Conservation (phyloP, 495 filamentous ascomycete species). For the Aspergillus coremiiformis region DNA sequence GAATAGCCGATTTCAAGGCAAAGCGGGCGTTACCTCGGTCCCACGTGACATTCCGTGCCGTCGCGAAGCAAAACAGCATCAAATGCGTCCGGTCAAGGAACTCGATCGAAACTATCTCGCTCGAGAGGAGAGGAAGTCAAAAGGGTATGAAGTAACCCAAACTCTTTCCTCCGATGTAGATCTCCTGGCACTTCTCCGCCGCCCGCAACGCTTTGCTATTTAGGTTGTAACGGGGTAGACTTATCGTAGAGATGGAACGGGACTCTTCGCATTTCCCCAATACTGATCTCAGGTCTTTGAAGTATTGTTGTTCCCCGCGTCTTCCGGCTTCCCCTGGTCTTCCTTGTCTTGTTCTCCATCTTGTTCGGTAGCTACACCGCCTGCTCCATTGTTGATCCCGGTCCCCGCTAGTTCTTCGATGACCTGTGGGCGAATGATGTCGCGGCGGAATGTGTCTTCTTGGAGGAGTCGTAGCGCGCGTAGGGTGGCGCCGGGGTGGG, state of each 20-base stretch:
- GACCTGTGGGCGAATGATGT: constrained; percentile 70
- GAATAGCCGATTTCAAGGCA: constrained; percentile 9
- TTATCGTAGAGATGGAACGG: background rate
- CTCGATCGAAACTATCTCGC: constrained; percentile 3
- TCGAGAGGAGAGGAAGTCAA: background rate
- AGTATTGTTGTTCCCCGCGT: constrained; percentile 8
- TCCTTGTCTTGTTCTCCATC: constrained; percentile 27
- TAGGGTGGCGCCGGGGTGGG: constrained; percentile 75
- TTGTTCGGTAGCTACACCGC: constrained; percentile 11
- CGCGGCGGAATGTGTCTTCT: constrained; percentile 72
- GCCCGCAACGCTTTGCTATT: constrained; percentile 5
- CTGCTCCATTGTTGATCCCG: constrained; percentile 34
- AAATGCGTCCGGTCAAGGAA: constrained; percentile 1
- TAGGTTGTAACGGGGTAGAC: background rate
- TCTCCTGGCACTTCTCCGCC: background rate
- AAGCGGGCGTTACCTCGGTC: constrained; percentile 19
- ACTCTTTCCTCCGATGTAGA: background rate
- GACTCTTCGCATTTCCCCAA: background rate
- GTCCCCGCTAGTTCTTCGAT: constrained; percentile 55
- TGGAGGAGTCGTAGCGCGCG: constrained; percentile 76
- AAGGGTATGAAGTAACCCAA: background rate
- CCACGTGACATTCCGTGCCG: constrained; percentile 18
- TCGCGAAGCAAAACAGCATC: constrained; percentile 6
- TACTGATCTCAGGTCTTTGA: constrained; percentile 21
- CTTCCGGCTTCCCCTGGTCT: constrained; percentile 12